phyloP scores from a whole-genome alignment of 2,329 filamentous ascomycete species.

The Ascochyta koolunga region DNA sequence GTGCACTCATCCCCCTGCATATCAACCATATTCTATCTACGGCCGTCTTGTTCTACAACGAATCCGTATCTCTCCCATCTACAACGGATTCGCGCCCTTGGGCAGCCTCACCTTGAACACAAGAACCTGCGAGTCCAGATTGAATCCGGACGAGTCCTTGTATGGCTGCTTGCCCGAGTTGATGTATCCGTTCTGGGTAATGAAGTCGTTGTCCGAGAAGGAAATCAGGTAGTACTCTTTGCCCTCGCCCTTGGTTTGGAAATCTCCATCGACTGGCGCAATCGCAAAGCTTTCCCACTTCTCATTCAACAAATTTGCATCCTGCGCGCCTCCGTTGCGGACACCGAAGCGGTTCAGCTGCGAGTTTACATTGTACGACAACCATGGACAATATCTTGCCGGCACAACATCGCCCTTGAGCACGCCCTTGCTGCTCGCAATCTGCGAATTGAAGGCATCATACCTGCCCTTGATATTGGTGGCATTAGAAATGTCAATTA shows the following conservation, averaged over 20 bases:
- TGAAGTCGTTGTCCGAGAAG: conserved; percentile 76
- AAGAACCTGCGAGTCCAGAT: conserved; percentile 67
- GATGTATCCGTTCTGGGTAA: conserved; percentile 70
- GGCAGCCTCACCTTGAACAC: conserved; percentile 65
- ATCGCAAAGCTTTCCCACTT: conserved; percentile 77
- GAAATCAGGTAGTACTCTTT: conserved; percentile 73
- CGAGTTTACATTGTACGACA: conserved; percentile 71
- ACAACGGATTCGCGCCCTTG: conserved; percentile 41
- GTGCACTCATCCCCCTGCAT: no score
- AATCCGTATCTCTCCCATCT: background rate
- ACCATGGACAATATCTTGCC: conserved; percentile 68
- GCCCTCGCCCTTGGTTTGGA: conserved; percentile 53
- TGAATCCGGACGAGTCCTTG: conserved; percentile 62
- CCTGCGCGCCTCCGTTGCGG: conserved; percentile 70
- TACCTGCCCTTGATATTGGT: conserved; percentile 64
- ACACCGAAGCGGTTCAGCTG: conserved; percentile 70
- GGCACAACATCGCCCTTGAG: conserved; percentile 62
- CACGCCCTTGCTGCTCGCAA: conserved; percentile 58
- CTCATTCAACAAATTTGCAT: conserved; percentile 69
- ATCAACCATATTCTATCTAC: no score
- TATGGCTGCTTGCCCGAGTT: conserved; percentile 64
- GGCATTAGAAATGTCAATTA: conserved; percentile 67
- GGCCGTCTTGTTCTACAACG: no score
- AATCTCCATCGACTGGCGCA: conserved; percentile 58
- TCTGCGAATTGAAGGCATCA: conserved; percentile 50